Base-by-base conservation (phyloP, 1,284 basidiomycete species). In the Sphagnurus paluster region DNA sequence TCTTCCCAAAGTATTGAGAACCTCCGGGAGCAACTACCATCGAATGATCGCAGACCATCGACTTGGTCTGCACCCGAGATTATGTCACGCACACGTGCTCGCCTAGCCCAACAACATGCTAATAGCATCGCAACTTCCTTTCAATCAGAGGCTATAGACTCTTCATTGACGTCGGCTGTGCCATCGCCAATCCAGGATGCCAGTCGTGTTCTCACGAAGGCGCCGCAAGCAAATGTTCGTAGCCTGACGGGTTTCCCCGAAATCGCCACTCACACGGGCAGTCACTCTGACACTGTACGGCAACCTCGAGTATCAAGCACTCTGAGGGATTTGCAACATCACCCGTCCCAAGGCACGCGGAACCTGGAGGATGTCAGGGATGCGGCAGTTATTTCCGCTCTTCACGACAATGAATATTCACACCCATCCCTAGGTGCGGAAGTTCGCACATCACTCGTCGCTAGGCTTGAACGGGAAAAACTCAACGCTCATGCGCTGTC, bases 401-500 rank as follows among this genome's bases (percentile, higher is more conserved):
- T n/a, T n/a, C 16, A 14, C 25, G 38, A 35, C 38, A 32, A 39
- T 35, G 19, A 35, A 25, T 23, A 39, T 14, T 39, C 35, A 14
- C 29, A 46, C 34, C 34, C 35, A 28, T 32, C 36, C 40, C 54
- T 36, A 42, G 41, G 45, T 36, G 23, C 47, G 45, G 58, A 61
- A 45, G 48, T 59, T 52, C 75, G 73, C 50, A 59, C 65, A 44
- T 60, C 61, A 56, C 64, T 80, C 51, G 61, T 79, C 47, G 60
- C 63, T 50, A 74, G 70, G 59, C 68, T 82, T 40, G 68, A 68
- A 54, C 60, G 66, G 49, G 77, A 78, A 62, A 75, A 71, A 63
- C 62, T 57, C 43, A 56, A 56, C 25, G 59, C 58, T 48, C 19
- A 14, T 46, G 35, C 39, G 42, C 23, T 40, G 26, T 26, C 16